phyloP scores from a whole-genome alignment of 805 yeast genomes.

The Starmera amethionina region DNA sequence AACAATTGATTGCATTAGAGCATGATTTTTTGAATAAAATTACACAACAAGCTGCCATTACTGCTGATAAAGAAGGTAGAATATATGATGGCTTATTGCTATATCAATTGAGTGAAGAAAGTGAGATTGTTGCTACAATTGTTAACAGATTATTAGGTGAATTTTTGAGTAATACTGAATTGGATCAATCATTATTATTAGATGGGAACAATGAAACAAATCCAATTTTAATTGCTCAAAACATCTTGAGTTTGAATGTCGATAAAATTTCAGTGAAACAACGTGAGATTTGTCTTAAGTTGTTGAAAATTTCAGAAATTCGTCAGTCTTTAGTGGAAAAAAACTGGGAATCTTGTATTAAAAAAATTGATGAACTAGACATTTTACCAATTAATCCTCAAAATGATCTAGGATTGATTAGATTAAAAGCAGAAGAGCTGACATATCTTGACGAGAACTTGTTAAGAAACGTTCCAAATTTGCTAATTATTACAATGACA shows the following conservation, averaged over 20 bases:
- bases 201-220: constrained; percentile 34
- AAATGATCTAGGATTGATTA: constrained; percentile 27
- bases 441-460: constrained; percentile 57
- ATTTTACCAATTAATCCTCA: constrained; percentile 49
- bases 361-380: constrained; percentile 46
- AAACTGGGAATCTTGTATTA: constrained; percentile 51
- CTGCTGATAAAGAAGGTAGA: constrained; percentile 89
- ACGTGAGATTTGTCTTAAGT: constrained; percentile 53
- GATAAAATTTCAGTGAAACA: constrained; percentile 52
- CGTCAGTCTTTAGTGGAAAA: constrained; percentile 46
- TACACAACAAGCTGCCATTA: constrained; percentile 74
- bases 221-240: constrained; percentile 28
- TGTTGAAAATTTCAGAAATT: constrained; percentile 60
- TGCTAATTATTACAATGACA: constrained; percentile 75
- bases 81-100: constrained; percentile 74
- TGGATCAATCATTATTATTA: constrained; percentile 37
- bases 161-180: constrained; percentile 58
- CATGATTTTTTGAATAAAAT: constrained; percentile 57
- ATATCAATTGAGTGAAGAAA: constrained; percentile 83
- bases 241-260: constrained; percentile 28
- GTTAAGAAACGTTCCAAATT: constrained; percentile 68
- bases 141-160: constrained; percentile 76
- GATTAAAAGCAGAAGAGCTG: constrained; percentile 63
- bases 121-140: constrained; percentile 66
- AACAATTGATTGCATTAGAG: constrained; percentile 52